Evolutionary conservation across 805 yeast genomes (phyloP).

Genomic region (Wickerhamiella parazyma): DNA sequence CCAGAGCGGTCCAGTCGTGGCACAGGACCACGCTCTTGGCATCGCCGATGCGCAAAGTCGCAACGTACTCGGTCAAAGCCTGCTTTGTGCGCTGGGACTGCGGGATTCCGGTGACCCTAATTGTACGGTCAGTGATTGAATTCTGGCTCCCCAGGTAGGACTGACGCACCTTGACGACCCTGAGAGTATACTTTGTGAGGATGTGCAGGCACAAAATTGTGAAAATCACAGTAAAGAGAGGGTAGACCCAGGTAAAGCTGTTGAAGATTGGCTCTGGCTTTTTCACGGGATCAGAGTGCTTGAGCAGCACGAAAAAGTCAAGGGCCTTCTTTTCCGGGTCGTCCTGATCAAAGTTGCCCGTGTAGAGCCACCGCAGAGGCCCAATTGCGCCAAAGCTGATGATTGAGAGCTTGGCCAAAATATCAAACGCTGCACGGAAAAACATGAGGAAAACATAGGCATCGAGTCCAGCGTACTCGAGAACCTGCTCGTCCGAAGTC

Average conservation of each 20-base stretch:
- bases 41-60: conserved; percentile 63
- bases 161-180: conserved; percentile 69
- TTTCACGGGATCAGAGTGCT: neutral
- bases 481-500: conserved; percentile 59
- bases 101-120: conserved; percentile 79
- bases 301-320: neutral
- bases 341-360: conserved; percentile 59
- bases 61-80: conserved; percentile 61
- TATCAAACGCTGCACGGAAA: conserved; percentile 73
- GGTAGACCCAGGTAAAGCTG: conserved; percentile 67
- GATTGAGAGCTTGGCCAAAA: conserved; percentile 48
- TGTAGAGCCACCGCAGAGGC: conserved; percentile 70
- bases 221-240: conserved; percentile 73
- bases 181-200: conserved; percentile 47
- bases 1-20: conserved; percentile 71
- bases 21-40: conserved; percentile 70
- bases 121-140: conserved; percentile 83
- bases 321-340: conserved; percentile 13
- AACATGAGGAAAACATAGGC: conserved; percentile 86
- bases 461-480: conserved; percentile 86
- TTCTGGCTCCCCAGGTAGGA: conserved; percentile 70
- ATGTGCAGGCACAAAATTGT: conserved; percentile 38
- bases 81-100: conserved; percentile 58
- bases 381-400: conserved; percentile 66
- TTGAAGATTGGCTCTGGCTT: conserved; percentile 12